Evolutionary conservation across 1,284 basidiomycete species (phyloP), one percentile per base, ranked within the genome.

Genomic region (Trichosporon inkin): DNA sequence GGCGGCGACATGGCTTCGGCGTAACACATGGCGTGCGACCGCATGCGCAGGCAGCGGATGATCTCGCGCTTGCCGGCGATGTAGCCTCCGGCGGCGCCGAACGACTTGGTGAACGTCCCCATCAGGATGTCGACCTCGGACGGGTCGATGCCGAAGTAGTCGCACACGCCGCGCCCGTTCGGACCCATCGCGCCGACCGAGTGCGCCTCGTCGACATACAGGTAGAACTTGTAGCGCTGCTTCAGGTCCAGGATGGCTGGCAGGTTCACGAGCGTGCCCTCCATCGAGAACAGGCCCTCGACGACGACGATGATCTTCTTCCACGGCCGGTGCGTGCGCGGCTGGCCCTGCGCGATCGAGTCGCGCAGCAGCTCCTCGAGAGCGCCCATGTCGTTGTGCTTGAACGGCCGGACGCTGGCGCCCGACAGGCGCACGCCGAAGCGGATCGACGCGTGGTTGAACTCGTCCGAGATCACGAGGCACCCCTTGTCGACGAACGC

Each of bases 91-190:
- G 94, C 89, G 2, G 95, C 94, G 61, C 95, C 96, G 73, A 99
- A 99, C 0, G 94, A 97, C 79, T 99, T 99, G 38, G 95, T 99
- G 76, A 99, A 96, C 0, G 95, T 99, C 59, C 95, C 95, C 95
- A 99, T 99, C 65, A 97, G 85, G 65, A 99, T 85, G 75, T 99
- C 95, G 62, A 98, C 83, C 36, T 84, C 82, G 10, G 82, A 82
- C 2, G 94, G 92, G 70, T 91, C 82, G 63, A 98, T 81, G 59
- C 86, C 86, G 77, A 95, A 99, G 81, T 97, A 99, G 77, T 99
- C 94, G 62, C 88, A 87, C 5, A 99, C 90, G 66, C 95, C 95
- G 49, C 95, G 90, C 10, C 95, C 95, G 68, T 89, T 85, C 8
- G 93, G 91, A 36, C 95, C 95, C 39, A 99, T 83, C 1, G 93